Conservation (phyloP, 306 rosid species). For the Leucaena leucocephala region DNA sequence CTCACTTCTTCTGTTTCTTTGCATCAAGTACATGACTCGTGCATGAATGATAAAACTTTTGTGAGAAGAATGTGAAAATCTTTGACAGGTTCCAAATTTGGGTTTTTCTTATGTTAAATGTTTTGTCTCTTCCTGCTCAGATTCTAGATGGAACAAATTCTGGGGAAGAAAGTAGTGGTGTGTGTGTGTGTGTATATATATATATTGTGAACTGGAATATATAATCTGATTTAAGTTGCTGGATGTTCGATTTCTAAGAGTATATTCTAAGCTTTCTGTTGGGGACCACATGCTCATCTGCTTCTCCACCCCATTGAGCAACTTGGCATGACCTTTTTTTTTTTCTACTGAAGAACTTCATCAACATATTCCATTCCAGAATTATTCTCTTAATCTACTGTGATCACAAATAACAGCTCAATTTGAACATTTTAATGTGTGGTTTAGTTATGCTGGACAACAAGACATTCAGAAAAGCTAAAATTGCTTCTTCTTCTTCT, state of each 20-base stretch:
- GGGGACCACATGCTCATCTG: conserved; percentile 39
- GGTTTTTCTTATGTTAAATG: conserved; percentile 27
- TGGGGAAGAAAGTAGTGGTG: conserved; percentile 38
- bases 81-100: conserved; percentile 36
- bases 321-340: conserved; percentile 33
- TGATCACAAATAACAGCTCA: conserved; percentile 22
- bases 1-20: conserved; percentile 37
- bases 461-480: background rate
- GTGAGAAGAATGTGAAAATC: conserved; percentile 49
- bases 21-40: conserved; percentile 52
- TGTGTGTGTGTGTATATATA: background rate
- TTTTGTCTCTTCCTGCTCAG: conserved; percentile 47
- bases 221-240: conserved; percentile 29
- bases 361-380: conserved; percentile 16
- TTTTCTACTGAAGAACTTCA: conserved; percentile 35
- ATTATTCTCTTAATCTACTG: conserved; percentile 25
- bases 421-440: conserved; percentile 31
- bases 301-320: conserved; percentile 42
- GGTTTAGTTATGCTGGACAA: conserved; percentile 32
- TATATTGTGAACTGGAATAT: conserved; percentile 11
- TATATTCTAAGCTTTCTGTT: conserved; percentile 49
- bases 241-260: conserved; percentile 42
- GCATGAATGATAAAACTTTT: conserved; percentile 40
- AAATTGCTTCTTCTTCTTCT: background rate
- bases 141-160: conserved; percentile 58